phyloP scores from a whole-genome alignment of 768 basidiomycete species.

The Boletus speciosus region DNA sequence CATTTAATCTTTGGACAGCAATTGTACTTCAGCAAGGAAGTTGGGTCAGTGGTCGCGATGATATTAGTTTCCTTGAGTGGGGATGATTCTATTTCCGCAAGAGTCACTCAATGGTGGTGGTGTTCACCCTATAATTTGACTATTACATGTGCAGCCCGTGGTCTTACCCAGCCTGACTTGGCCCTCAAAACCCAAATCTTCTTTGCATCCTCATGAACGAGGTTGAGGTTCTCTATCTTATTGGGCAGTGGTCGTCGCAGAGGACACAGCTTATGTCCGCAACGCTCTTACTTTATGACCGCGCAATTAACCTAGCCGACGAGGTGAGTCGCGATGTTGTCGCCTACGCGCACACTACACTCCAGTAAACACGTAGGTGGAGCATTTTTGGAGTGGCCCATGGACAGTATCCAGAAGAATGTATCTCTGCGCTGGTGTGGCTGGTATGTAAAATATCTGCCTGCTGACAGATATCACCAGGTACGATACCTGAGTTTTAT shows the following conservation, averaged over 20 bases:
- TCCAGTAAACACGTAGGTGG: slow-evolving; percentile 1
- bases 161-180: neutral
- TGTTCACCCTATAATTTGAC: neutral
- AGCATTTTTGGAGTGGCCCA: slow-evolving; percentile 11
- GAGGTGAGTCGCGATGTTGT: slow-evolving; percentile 1
- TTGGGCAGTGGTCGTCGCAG: neutral
- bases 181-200: neutral
- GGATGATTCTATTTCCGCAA: neutral
- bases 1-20: neutral
- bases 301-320: slow-evolving; percentile 1
- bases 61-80: neutral
- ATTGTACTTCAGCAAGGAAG: neutral
- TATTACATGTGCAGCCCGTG: neutral
- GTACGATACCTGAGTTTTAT: slow-evolving; percentile 10
- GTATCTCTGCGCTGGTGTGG: slow-evolving; percentile 8
- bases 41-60: neutral
- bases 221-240: neutral
- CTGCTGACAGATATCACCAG: neutral
- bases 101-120: neutral
- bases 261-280: neutral
- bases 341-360: neutral
- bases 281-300: slow-evolving; percentile 14
- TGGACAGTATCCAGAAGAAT: slow-evolving; percentile 10
- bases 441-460: neutral
- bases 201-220: neutral